These are phyloP conservation scores for Cyberlindnera sargentensis DNA, from an alignment of 805 yeast genomes.

Conservation along the genomic window DNA sequence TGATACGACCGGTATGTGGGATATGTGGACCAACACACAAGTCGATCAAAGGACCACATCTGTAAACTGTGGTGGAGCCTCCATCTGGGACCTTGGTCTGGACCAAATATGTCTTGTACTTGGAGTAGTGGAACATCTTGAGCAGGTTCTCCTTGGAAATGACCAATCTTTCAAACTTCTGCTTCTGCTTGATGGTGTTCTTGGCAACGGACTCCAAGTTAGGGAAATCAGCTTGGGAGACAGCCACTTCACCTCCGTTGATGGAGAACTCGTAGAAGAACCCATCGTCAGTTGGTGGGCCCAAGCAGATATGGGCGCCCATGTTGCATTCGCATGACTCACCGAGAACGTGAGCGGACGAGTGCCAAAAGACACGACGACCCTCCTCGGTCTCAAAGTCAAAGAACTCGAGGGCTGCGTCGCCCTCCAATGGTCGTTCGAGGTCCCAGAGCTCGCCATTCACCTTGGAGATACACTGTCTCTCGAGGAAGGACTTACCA, in stretches of 20 bases:
- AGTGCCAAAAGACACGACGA: constrained; percentile 96
- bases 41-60: constrained; percentile 97
- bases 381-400: constrained; percentile 95
- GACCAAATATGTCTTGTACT: constrained; percentile 87
- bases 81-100: constrained; percentile 90
- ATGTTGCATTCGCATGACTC: constrained; percentile 96
- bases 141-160: constrained; percentile 87
- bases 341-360: constrained; percentile 96
- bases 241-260: constrained; percentile 65
- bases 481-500: constrained; percentile 82
- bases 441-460: constrained; percentile 92
- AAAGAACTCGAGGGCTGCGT: constrained; percentile 64
- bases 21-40: constrained; percentile 97
- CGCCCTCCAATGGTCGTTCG: constrained; percentile 83
- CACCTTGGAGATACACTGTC: constrained; percentile 86
- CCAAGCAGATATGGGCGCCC: constrained; percentile 88
- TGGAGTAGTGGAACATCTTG: constrained; percentile 92
- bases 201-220: constrained; percentile 81
- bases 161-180: constrained; percentile 87
- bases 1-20: constrained; percentile 94
- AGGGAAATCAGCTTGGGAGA: constrained; percentile 77
- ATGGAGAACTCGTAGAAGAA: constrained; percentile 95
- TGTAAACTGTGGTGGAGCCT: constrained; percentile 90
- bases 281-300: constrained; percentile 98
- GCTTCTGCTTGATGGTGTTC: constrained; percentile 89